Conservation (phyloP, 1,139 yeast species). For the Hanseniaspora uvarum region DNA sequence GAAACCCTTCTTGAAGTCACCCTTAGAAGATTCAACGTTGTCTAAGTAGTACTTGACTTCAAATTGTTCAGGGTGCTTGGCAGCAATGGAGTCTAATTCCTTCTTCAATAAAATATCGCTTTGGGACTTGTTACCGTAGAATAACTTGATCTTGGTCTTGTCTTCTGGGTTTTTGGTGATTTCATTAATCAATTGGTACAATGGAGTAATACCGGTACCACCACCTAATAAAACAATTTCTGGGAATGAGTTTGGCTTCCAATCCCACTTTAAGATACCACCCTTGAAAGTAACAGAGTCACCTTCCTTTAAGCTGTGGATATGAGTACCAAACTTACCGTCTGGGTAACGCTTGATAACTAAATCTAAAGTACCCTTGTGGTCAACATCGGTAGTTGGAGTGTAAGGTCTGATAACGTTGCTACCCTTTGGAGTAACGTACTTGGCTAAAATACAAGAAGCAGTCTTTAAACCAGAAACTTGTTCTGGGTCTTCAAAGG, state of each 20-base stretch:
- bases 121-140: constrained; percentile 70
- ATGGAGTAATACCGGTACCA: constrained; percentile 93
- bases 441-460: constrained; percentile 71
- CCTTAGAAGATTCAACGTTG: constrained; percentile 38
- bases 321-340: constrained; percentile 77
- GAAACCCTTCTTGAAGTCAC: constrained; percentile 53
- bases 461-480: constrained; percentile 74
- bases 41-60: constrained; percentile 73
- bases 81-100: constrained; percentile 59
- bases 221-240: constrained; percentile 82
- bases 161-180: constrained; percentile 65
- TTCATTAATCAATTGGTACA: constrained; percentile 71
- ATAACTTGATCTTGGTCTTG: constrained; percentile 69
- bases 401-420: constrained; percentile 95
- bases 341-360: constrained; percentile 72
- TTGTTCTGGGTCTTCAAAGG: constrained; percentile 56
- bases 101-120: constrained; percentile 67
- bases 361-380: constrained; percentile 66
- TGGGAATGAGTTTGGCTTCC: constrained; percentile 77
- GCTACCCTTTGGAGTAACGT: constrained; percentile 71
- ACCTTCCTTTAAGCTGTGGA: constrained; percentile 58
- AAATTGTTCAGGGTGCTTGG: constrained; percentile 64
- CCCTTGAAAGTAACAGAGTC: constrained; percentile 90
- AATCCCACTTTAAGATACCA: constrained; percentile 84
- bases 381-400: constrained; percentile 64